These are phyloP conservation scores for Tinospora cordifolia DNA, from an alignment of 164 flowering plant genomes.

Conservation along the genomic window DNA sequence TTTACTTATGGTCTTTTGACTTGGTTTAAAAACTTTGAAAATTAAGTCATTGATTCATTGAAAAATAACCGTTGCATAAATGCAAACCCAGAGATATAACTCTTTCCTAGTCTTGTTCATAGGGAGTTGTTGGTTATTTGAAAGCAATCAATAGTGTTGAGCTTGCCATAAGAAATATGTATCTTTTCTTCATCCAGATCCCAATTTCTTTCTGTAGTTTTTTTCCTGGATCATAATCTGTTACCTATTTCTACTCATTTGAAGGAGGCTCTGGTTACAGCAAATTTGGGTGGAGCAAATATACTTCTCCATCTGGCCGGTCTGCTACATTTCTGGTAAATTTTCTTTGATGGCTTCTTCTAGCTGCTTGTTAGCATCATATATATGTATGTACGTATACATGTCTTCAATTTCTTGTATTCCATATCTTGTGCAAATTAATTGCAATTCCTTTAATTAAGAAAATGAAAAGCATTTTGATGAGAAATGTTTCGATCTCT, in stretches of 20 bases:
- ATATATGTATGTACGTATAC: too few species aligned
- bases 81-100: too few species aligned
- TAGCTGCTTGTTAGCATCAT: neutral
- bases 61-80: too few species aligned
- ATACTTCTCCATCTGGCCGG: slow-evolving; percentile 60
- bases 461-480: neutral
- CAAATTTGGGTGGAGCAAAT: slow-evolving; percentile 96
- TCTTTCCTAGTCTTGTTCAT: too few species aligned
- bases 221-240: neutral
- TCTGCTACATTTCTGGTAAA: slow-evolving; percentile 83
- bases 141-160: neutral
- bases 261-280: slow-evolving; percentile 96
- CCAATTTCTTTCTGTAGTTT: neutral
- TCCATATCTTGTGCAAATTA: neutral
- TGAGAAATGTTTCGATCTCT: slow-evolving; percentile 1
- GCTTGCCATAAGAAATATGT: neutral
- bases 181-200: neutral
- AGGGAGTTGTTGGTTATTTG: too few species aligned
- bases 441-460: neutral
- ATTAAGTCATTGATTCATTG: too few species aligned
- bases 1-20: too few species aligned
- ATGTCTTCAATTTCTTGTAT: neutral
- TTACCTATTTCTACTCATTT: neutral
- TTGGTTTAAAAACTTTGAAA: too few species aligned
- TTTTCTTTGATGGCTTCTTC: neutral